A percentile compares a stretch with the other conserved stretches of the same genome.
phyloP scores from a whole-genome alignment of 208 protist species.

The Leishmania arabica region DNA sequence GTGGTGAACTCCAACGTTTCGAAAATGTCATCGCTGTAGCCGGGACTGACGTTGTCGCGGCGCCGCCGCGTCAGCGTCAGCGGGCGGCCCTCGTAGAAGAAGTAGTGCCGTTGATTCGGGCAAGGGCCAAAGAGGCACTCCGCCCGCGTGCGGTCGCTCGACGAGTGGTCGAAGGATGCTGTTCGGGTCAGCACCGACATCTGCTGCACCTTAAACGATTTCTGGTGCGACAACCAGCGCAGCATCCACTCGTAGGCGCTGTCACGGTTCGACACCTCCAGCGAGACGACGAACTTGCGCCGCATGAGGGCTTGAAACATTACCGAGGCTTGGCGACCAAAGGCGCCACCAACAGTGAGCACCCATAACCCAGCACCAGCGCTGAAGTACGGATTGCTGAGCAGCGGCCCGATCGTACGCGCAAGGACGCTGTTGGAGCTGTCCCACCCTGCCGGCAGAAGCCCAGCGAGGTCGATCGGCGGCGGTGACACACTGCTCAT shows the following conservation, averaged over 20 bases:
- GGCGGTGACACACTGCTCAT: constrained; percentile 3
- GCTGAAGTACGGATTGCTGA: constrained; percentile 89
- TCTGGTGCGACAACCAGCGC: constrained; percentile 76
- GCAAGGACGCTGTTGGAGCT: constrained; percentile 44
- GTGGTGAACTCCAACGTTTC: constrained; percentile 84
- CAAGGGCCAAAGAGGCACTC: constrained; percentile 78
- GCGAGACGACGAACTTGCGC: constrained; percentile 78
- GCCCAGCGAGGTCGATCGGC: constrained; percentile 53
- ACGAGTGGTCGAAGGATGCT: constrained; percentile 49
- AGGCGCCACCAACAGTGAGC: constrained; percentile 68
- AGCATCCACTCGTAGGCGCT: constrained; percentile 85
- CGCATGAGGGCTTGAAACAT: constrained; percentile 47
- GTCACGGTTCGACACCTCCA: constrained; percentile 86
- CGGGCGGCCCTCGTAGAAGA: constrained; percentile 75
- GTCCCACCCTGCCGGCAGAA: constrained; percentile 65
- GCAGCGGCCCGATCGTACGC: constrained; percentile 40
- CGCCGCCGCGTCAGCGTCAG: constrained; percentile 80
- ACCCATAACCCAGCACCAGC: constrained; percentile 87
- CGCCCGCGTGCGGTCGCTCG: constrained; percentile 62
- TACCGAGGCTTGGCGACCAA: constrained; percentile 43
- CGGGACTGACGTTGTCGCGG: constrained; percentile 48
- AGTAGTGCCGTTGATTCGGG: constrained; percentile 80
- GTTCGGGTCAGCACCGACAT: constrained; percentile 73
- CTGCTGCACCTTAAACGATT: constrained; percentile 72
- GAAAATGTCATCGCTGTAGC: constrained; percentile 77